Base-by-base conservation (phyloP, 805 yeast species). In the Candida montana region DNA sequence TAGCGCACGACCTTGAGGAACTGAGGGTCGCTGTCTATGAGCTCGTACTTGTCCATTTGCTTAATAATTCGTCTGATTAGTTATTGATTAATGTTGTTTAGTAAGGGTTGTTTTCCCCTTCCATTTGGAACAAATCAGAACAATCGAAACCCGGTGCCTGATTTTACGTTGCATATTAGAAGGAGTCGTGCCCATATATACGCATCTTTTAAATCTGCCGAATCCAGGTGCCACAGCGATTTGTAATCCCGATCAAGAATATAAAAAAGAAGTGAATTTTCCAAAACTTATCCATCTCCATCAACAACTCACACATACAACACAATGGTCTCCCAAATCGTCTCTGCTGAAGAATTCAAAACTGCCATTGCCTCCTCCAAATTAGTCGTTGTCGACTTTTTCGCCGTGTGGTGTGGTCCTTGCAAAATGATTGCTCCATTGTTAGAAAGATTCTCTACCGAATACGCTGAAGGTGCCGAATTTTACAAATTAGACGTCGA, bases 401-500 rank as follows among this genome's bases (percentile, higher is more conserved):
- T 78, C 62, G 98, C 98, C 57, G 80, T 90, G 48, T 93, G 98
- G 97, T 91, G 99, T 69, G 97, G 97, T 55, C 98, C 99, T 48
- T 91, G 99, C 75, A 93, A 91, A 77, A 86, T 86, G 80, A 83
- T 93, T 68, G 90, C 96, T 42, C 99, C 99, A 55, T 71, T 87
- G 70, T 70, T 91, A 55, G 95, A 90, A 61, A 83, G 83, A 65
- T 82, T 90, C 59, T 71, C 89, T 33, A 62, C 61, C 36, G 68
- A 71, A 58, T 81, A 81, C 77, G 50, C 80, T 23, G 66, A 70
- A 16, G 40, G 37, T 41, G 87, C 83, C 54, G 76, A 73, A 54
- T 91, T 93, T 76, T 74, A 76, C 77, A 89, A 91, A 75, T 79
- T 93, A 41, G 98, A 91, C 60, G 95, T 90, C 49, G 98, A 93